Percentiles rank a stretch among this genome's conserved stretches.
Conservation (phyloP, 352 stramenopile species). For the Phytopythium chamaehyphon region DNA sequence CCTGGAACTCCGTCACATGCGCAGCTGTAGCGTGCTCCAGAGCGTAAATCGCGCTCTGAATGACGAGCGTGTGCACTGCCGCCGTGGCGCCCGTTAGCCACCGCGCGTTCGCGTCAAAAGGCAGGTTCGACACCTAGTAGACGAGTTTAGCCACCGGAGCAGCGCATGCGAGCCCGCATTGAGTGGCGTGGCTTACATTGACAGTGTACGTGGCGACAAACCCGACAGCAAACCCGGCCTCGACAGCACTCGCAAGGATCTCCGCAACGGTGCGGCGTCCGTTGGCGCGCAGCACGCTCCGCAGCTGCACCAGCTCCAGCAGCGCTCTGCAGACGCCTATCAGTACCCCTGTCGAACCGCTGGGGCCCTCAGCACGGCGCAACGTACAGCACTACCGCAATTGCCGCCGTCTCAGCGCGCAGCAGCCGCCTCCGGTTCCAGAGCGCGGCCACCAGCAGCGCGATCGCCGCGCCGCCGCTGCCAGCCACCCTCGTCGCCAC, state of each 20-base stretch:
- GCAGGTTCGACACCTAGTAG: conserved; percentile 12
- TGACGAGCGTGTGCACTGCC: conserved; percentile 26
- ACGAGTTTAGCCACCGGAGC: not conserved
- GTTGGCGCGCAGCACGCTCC: not conserved
- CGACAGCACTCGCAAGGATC: not conserved
- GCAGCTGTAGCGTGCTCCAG: conserved; percentile 8
- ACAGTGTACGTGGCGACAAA: not conserved
- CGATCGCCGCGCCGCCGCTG: not conserved
- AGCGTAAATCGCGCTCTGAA: conserved; percentile 24
- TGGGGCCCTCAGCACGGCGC: not conserved
- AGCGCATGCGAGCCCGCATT: not conserved
- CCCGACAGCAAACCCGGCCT: not conserved
- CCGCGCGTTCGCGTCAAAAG: conserved; percentile 36
- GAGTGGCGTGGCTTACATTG: not conserved
- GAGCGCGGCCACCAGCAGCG: not conserved
- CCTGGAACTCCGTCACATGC: not conserved
- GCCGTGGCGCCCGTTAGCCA: conserved; percentile 20
- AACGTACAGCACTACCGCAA: not conserved
- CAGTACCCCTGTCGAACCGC: not conserved
- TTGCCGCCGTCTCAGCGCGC: not conserved
- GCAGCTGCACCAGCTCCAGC: conserved; percentile 1
- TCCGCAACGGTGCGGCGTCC: not conserved
- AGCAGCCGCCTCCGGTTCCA: not conserved
- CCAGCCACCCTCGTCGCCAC: not conserved
- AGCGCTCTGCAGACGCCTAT: not conserved